Evolutionary conservation across 441 rosid genomes (phyloP).

Genomic region (Dalechampia spathulata): DNA sequence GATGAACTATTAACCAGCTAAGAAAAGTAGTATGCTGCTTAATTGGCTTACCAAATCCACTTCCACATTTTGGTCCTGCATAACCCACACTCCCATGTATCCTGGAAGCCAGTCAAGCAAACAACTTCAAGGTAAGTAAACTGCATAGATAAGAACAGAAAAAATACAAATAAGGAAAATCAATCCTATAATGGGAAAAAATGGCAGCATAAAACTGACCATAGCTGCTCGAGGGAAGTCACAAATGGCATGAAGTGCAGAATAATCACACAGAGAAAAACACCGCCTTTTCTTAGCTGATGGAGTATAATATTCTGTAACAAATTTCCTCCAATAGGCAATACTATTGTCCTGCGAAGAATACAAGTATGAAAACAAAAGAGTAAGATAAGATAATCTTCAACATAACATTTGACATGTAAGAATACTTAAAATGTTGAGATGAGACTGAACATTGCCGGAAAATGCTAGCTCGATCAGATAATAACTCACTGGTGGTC

Average conservation of each 20-base stretch:
- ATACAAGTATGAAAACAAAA: no score
- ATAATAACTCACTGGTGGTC: conserved; percentile 54
- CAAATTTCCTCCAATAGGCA: conserved; percentile 89
- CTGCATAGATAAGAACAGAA: background rate
- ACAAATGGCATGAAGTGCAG: conserved; percentile 69
- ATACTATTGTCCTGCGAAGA: conserved; percentile 57
- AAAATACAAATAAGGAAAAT: background rate
- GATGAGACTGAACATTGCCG: background rate
- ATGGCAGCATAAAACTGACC: conserved; percentile 40
- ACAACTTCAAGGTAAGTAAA: conserved; percentile 2
- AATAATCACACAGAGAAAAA: conserved; percentile 61
- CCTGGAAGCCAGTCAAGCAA: conserved; percentile 36
- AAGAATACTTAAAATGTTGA: background rate
- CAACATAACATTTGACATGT: no score
- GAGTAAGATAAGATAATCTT: no score
- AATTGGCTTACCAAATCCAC: conserved; percentile 73
- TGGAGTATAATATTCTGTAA: conserved; percentile 76
- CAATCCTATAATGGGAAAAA: no score
- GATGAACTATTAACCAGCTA: background rate
- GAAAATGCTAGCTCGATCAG: background rate
- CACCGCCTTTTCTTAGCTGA: conserved; percentile 92
- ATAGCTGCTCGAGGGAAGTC: conserved; percentile 77
- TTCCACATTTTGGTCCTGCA: conserved; percentile 73
- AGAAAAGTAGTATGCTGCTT: no score
- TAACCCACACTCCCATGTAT: conserved; percentile 81